Conservation (phyloP, 805 yeast genomes). For the Cyberlindnera suaveolens region DNA sequence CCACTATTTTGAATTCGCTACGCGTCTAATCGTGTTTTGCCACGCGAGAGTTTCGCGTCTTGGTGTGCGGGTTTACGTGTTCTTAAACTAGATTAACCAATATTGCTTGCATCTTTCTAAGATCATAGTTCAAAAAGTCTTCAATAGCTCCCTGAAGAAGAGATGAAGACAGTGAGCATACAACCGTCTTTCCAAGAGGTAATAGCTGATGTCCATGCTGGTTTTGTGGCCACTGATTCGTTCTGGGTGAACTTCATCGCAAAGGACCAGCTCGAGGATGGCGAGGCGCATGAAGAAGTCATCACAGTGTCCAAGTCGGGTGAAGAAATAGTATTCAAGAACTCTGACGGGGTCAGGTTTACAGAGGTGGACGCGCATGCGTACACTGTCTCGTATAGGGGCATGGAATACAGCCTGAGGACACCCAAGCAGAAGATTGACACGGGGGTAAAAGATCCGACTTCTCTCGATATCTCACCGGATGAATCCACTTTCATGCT, state of each 20-base stretch:
- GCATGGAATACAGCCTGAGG: slow-evolving; percentile 7
- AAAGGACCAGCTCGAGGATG: slow-evolving; percentile 15
- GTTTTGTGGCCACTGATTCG: slow-evolving; percentile 21
- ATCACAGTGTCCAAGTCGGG: slow-evolving; percentile 21
- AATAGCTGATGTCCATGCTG: slow-evolving; percentile 30
- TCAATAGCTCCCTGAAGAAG: not conserved
- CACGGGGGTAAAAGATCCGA: slow-evolving; percentile 6
- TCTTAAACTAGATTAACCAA: no score
- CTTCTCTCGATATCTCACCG: slow-evolving; percentile 30
- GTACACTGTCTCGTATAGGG: slow-evolving; percentile 7
- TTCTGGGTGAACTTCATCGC: slow-evolving; percentile 38
- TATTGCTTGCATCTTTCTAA: no score
- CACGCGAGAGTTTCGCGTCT: not conserved
- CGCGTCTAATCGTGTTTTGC: not conserved
- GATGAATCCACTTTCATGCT: slow-evolving; percentile 22
- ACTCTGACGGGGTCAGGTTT: slow-evolving; percentile 11
- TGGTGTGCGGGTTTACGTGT: no score
- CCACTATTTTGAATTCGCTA: not conserved
- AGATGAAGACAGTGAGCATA: slow-evolving; percentile 20
- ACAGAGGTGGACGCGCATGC: not conserved
- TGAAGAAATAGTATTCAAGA: slow-evolving; percentile 10
- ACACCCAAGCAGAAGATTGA: slow-evolving; percentile 5
- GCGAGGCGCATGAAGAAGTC: slow-evolving; percentile 24
- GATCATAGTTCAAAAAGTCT: no score
- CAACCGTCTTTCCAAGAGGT: slow-evolving; percentile 43